phyloP scores from a whole-genome alignment of 129 eudicot species.

The Daucus carota region DNA sequence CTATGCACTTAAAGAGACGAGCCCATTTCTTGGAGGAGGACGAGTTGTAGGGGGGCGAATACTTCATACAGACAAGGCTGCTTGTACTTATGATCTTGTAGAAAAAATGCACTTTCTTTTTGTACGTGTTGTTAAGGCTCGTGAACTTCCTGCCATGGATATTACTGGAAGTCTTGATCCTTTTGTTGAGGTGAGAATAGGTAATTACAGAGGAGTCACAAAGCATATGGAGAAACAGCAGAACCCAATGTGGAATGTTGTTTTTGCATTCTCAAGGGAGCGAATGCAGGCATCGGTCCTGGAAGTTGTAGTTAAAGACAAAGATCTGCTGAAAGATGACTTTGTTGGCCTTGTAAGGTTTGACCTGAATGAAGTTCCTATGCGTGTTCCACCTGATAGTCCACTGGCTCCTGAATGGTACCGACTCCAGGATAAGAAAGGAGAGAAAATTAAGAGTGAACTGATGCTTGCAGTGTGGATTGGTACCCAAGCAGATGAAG shows the following conservation, averaged over 20 bases:
- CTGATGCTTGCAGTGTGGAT: constrained; percentile 96
- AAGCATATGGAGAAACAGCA: constrained; percentile 86
- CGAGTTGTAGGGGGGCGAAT: constrained; percentile 88
- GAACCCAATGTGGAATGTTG: constrained; percentile 82
- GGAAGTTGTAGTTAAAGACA: constrained; percentile 87
- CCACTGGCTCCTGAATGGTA: constrained; percentile 98
- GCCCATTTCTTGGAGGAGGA: constrained; percentile 96
- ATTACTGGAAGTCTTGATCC: constrained; percentile 93
- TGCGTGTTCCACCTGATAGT: constrained; percentile 95
- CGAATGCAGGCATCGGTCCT: constrained; percentile 87
- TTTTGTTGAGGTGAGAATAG: constrained; percentile 81
- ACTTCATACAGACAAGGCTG: constrained; percentile 57
- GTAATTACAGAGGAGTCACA: constrained; percentile 90
- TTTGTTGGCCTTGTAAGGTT: constrained; percentile 81
- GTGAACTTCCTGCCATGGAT: constrained; percentile 94
- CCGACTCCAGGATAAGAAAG: constrained; percentile 72
- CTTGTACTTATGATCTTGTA: constrained; percentile 81
- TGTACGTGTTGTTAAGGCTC: constrained; percentile 95
- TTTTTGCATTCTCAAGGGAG: constrained; percentile 84
- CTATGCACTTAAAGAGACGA: constrained; percentile 88
- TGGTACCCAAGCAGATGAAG: constrained; percentile 97
- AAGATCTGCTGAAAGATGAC: constrained; percentile 86
- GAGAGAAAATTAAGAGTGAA: constrained; percentile 86
- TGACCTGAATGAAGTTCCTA: constrained; percentile 81
- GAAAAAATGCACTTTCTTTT: constrained; percentile 90